phyloP scores from a whole-genome alignment of 1,284 basidiomycete genomes.

The Sporisorium iseilematis-ciliati region DNA sequence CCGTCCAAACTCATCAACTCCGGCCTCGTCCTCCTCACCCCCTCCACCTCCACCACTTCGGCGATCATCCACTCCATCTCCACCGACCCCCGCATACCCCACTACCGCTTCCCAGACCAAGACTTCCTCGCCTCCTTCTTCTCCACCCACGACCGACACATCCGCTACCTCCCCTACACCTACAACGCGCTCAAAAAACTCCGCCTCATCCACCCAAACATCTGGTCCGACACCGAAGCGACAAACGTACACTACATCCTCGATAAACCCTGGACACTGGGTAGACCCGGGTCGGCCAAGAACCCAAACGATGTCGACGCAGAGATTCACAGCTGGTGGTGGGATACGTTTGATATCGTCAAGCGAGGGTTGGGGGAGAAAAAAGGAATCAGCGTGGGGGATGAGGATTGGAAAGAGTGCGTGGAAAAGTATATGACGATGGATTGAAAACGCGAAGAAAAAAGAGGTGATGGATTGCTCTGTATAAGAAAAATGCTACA shows the following conservation, averaged over 20 bases:
- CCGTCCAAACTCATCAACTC: slow-evolving; percentile 86
- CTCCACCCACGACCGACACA: slow-evolving; percentile 64
- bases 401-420: slow-evolving; percentile 32
- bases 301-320: slow-evolving; percentile 36
- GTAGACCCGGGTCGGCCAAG: slow-evolving; percentile 25
- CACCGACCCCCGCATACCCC: slow-evolving; percentile 78
- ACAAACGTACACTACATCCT: slow-evolving; percentile 67
- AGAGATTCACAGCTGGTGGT: slow-evolving; percentile 62
- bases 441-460: slow-evolving; percentile 1
- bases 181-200: slow-evolving; percentile 89
- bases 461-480: slow-evolving; percentile 1
- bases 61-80: slow-evolving; percentile 76
- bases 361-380: neutral
- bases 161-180: slow-evolving; percentile 80
- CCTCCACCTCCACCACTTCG: slow-evolving; percentile 74
- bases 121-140: slow-evolving; percentile 88
- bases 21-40: slow-evolving; percentile 87
- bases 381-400: neutral
- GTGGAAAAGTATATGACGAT: slow-evolving; percentile 45
- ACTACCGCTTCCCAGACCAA: slow-evolving; percentile 89
- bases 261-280: slow-evolving; percentile 61
- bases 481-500: slow-evolving; percentile 1
- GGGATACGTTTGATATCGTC: slow-evolving; percentile 47
- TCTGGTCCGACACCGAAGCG: slow-evolving; percentile 84
- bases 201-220: slow-evolving; percentile 76